phyloP scores from a whole-genome alignment of 495 filamentous ascomycete species.

The Evernia prunastri region DNA sequence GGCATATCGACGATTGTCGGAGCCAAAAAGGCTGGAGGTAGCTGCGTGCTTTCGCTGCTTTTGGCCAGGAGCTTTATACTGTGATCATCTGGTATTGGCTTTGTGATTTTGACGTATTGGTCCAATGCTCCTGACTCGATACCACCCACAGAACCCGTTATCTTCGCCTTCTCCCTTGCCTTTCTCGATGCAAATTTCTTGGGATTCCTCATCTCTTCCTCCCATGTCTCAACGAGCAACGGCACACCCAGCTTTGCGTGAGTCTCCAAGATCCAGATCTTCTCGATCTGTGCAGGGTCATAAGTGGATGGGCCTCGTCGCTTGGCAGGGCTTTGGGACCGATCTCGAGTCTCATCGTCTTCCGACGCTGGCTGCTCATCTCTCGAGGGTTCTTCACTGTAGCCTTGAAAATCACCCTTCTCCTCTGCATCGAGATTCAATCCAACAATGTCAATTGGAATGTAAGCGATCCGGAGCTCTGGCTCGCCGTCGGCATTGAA shows the following conservation, averaged over 20 bases:
- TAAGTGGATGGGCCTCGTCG: slow-evolving; percentile 53
- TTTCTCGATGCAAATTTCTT: slow-evolving; percentile 38
- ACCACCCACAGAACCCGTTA: neutral
- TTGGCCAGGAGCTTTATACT: neutral
- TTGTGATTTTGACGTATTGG: slow-evolving; percentile 24
- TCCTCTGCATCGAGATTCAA: slow-evolving; percentile 66
- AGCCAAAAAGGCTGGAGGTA: neutral
- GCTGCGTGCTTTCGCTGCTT: neutral
- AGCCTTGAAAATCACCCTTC: slow-evolving; percentile 43
- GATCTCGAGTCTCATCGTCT: slow-evolving; percentile 27
- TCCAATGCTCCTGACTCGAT: slow-evolving; percentile 18
- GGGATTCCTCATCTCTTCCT: slow-evolving; percentile 51
- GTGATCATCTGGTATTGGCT: slow-evolving; percentile 3
- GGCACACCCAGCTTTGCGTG: slow-evolving; percentile 65
- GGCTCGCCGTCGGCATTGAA: slow-evolving; percentile 64
- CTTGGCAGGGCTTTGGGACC: slow-evolving; percentile 40
- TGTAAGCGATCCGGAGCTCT: slow-evolving; percentile 71
- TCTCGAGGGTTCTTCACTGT: slow-evolving; percentile 44
- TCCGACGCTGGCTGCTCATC: slow-evolving; percentile 33
- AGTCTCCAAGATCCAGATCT: slow-evolving; percentile 71
- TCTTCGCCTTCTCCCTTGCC: slow-evolving; percentile 25
- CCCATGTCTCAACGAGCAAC: slow-evolving; percentile 68
- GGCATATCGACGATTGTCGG: neutral
- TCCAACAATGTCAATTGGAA: slow-evolving; percentile 68
- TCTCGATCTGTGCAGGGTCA: slow-evolving; percentile 58